Percentiles rank a stretch among this genome's conserved stretches.
These are phyloP conservation scores for Tetrahymena elliotti DNA, from an alignment of 73 alveolate genomes.

Conservation along the genomic window DNA sequence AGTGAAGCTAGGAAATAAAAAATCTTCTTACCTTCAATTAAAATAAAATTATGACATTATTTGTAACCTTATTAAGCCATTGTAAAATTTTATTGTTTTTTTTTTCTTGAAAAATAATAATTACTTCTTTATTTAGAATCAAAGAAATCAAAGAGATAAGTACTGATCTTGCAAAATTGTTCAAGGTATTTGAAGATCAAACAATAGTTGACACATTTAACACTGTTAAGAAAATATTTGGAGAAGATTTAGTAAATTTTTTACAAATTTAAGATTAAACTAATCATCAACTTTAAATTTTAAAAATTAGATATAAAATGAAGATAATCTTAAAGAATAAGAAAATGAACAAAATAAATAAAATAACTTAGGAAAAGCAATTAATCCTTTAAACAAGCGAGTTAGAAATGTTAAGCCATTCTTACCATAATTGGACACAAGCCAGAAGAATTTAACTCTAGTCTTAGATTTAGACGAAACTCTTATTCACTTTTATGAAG, in stretches of 20 bases:
- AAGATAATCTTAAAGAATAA: background rate
- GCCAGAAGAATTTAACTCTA: slow-evolving; percentile 56
- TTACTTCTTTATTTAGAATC: background rate
- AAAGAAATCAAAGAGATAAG: background rate
- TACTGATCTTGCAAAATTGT: background rate
- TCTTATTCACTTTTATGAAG: slow-evolving; percentile 88
- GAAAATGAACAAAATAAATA: background rate
- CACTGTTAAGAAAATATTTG: background rate
- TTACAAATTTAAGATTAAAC: background rate
- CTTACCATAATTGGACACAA: slow-evolving; percentile 1
- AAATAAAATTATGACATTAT: background rate
- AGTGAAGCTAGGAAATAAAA: background rate
- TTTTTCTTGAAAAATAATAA: background rate
- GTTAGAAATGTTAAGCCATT: background rate
- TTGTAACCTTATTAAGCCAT: background rate
- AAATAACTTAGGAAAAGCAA: background rate
- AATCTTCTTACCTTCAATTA: background rate
- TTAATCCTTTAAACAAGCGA: background rate
- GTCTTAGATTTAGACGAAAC: slow-evolving; percentile 97
- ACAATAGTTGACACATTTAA: background rate
- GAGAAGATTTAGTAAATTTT: background rate
- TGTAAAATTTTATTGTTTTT: background rate
- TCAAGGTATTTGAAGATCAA: background rate
- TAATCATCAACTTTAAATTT: background rate
- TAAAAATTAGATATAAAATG: background rate